A percentile compares a stretch with the other conserved stretches of the same genome.
Conservation (phyloP, 2,329 filamentous ascomycete genomes). For the Colletotrichum sp. region DNA sequence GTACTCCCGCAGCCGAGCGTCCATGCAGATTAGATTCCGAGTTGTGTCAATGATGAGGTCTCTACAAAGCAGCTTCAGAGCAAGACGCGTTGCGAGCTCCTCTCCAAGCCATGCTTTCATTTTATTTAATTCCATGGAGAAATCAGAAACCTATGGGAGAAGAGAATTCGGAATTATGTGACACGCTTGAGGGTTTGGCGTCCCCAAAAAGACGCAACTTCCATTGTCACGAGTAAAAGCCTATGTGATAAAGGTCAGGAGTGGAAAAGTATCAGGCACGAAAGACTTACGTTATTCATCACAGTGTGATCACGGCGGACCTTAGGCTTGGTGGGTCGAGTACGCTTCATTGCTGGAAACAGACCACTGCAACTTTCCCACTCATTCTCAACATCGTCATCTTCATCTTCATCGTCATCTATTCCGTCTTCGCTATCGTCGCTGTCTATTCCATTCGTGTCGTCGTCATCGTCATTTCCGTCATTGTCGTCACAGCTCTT, state of each 20-base stretch:
- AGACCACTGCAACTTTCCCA: neutral
- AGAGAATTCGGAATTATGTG: neutral
- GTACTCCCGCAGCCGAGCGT: neutral
- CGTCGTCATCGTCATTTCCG: neutral
- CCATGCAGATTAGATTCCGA: neutral
- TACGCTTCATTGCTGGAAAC: neutral
- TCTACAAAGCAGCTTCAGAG: neutral
- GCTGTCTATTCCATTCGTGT: neutral
- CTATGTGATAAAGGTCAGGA: neutral
- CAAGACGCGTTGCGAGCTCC: neutral
- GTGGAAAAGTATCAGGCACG: neutral
- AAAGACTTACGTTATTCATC: neutral
- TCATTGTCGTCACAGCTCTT: neutral
- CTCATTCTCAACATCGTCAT: neutral
- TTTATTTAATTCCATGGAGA: rapidly evolving
- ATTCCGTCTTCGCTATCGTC: neutral
- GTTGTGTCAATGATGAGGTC: neutral
- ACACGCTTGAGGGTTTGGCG: neutral
- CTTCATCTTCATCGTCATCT: neutral
- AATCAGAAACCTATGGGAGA: neutral
- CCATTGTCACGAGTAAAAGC: neutral
- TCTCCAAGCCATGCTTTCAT: neutral
- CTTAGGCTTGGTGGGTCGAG: rapidly evolving
- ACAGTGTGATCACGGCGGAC: neutral
- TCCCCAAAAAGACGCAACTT: neutral